These are phyloP conservation scores for Phialemoniopsis sp. DNA, from an alignment of 2,329 filamentous ascomycete species.

Conservation along the genomic window DNA sequence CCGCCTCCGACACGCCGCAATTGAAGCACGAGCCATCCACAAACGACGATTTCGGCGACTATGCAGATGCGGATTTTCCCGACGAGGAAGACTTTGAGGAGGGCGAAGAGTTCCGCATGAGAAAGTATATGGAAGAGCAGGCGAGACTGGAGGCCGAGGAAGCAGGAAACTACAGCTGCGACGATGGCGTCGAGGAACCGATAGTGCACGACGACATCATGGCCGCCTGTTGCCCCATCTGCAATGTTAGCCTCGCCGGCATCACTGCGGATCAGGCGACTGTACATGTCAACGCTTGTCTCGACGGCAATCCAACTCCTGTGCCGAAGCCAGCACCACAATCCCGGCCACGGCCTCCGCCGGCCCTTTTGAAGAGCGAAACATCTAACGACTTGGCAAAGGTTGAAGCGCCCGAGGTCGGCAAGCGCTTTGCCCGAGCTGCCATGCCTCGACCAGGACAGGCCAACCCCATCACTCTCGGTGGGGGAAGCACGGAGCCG, in stretches of 20 bases:
- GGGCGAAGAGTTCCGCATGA: slow-evolving; percentile 63
- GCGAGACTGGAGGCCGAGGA: slow-evolving; percentile 60
- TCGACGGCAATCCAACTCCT: slow-evolving; percentile 74
- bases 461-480: slow-evolving; percentile 67
- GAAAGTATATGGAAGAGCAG: slow-evolving; percentile 74
- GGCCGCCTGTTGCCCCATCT: slow-evolving; percentile 68
- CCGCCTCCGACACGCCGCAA: slow-evolving; percentile 3
- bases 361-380: slow-evolving; percentile 5
- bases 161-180: slow-evolving; percentile 32
- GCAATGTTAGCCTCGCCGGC: slow-evolving; percentile 59
- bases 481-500: slow-evolving; percentile 13
- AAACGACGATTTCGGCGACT: slow-evolving; percentile 27
- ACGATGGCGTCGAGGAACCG: slow-evolving; percentile 23
- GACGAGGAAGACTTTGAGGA: slow-evolving; percentile 41
- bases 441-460: slow-evolving; percentile 75
- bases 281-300: slow-evolving; percentile 85
- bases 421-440: slow-evolving; percentile 62
- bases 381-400: slow-evolving; percentile 7
- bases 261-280: slow-evolving; percentile 64
- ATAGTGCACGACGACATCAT: slow-evolving; percentile 20
- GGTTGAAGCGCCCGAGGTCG: slow-evolving; percentile 32
- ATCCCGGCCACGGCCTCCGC: slow-evolving; percentile 7
- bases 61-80: slow-evolving; percentile 54
- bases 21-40: slow-evolving; percentile 9
- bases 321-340: slow-evolving; percentile 29